Base-by-base conservation (phyloP, 257 asterid species). In the Scutellaria barbata region DNA sequence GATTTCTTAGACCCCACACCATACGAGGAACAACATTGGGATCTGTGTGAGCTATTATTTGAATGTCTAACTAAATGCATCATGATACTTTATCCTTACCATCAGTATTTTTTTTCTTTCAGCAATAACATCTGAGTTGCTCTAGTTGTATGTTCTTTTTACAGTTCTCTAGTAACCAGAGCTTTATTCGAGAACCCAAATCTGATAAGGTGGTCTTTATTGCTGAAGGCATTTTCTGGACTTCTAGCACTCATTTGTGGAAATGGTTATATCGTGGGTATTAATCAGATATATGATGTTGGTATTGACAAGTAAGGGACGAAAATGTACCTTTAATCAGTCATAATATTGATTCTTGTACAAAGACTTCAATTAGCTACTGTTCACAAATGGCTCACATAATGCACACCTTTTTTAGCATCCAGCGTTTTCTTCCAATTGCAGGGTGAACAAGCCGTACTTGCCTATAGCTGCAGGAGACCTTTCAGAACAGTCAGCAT, bases 401-500 rank as follows among this genome's bases (percentile, higher is more conserved):
- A 45, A 56, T 46, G 74, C 68, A 45, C 35, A 68, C 40, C 46
- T 73, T 45, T 68, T 22, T 22, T 22, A 1, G 48, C 41, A 17
- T 50, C 7, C 0, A 14, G 33, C 22, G 10, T 51, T 74, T 52
- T 47, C 59, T 50, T 72, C 60, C 17, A 66, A 30, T 80, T 80
- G 78, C 90, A 94, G 99, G 92, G 98, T 95, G 69, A 95, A 95
- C 87, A 95, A 95, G 72, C 99, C 99, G 7, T 95, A 89, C 83
- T 85, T 95, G 81, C 99, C 99, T 68, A 95, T 95, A 80, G 99
- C 99, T 66, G 96, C 98, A 0, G 99, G 98, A 76, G 98, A 92
- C 74, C 97, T 95, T 77, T 88, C 99, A 45, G 96, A 85, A 78
- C 80, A 67, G 68, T 82, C 97, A 42, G 97, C 98, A 53, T 92